These are phyloP conservation scores for Neurospora cerealis DNA, from an alignment of 495 filamentous ascomycete genomes.

Conservation along the genomic window DNA sequence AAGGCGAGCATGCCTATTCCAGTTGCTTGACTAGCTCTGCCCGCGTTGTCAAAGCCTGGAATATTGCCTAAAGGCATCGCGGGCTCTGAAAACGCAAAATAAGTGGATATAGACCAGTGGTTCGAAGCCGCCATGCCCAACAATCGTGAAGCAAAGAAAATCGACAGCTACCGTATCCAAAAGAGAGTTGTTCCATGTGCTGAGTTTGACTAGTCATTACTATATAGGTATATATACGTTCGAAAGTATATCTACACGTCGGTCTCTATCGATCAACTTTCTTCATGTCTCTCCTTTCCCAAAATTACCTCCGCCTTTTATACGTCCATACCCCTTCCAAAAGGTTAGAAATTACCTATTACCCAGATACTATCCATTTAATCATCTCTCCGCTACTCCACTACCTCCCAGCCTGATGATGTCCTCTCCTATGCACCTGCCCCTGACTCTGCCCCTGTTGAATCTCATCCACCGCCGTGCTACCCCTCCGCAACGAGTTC, in stretches of 20 bases:
- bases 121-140: neutral
- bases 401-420: neutral
- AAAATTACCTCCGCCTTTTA: neutral
- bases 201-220: neutral
- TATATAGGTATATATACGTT: neutral
- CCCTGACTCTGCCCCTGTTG: neutral
- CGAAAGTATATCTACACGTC: neutral
- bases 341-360: neutral
- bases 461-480: constrained; percentile 3
- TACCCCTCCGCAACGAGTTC: neutral
- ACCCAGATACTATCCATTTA: neutral
- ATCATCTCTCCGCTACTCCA: neutral
- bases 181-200: neutral
- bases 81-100: neutral
- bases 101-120: neutral
- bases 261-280: neutral
- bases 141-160: neutral
- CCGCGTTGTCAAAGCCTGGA: neutral
- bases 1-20: neutral
- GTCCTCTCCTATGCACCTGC: neutral
- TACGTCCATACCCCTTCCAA: neutral
- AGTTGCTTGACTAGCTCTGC: neutral
- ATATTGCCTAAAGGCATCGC: neutral
- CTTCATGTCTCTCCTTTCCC: neutral
- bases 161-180: neutral